Evolutionary conservation across 2,329 filamentous ascomycete species (phyloP), one percentile per base, ranked within the genome.

Genomic region (Ceratocystis lukuohia): DNA sequence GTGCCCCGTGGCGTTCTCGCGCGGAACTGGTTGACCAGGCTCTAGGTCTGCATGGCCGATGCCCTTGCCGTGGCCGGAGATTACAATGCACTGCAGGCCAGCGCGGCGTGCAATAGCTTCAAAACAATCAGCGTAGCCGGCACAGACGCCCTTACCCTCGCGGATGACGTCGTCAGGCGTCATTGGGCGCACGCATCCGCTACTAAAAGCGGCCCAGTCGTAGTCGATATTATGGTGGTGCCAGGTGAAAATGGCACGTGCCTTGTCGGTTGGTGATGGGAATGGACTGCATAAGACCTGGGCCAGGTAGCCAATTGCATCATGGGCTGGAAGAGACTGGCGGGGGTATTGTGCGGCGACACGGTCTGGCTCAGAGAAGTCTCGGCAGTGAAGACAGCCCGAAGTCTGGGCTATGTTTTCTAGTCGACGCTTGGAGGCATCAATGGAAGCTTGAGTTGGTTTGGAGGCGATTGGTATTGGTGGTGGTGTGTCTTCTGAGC

Each of bases 201-300:
- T 83, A 72, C 95, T 95, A 77, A 96, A 96, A 28, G 86, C 82
- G 30, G 84, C 80, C 0, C 85, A 84, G 73, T 97, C 90, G 74
- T 97, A 99, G 61, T 81, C 81, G 67, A 99, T 86, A 71, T 97
- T 97, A 75, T 97, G 87, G 75, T 97, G 93, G 50, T 92, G 85
- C 94, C 94, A 99, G 0, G 89, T 90, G 74, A 97, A 97, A 68
- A 99, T 89, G 1, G 86, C 91, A 33, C 94, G 83, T 1, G 94
- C 93, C 77, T 96, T 96, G 75, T 97, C 93, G 0, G 93, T 96
- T 1, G 79, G 77, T 0, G 90, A 96, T 0, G 84, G 76, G 72
- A 97, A 96, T 0, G 88, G 88, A 3, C 81, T 79, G 67, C 91
- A 96, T 22, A 97, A 82, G 64, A 88, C 84, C 74, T 84, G 82